Base-by-base conservation (phyloP, 768 basidiomycete species). In the Hygrophorus pudorinus region DNA sequence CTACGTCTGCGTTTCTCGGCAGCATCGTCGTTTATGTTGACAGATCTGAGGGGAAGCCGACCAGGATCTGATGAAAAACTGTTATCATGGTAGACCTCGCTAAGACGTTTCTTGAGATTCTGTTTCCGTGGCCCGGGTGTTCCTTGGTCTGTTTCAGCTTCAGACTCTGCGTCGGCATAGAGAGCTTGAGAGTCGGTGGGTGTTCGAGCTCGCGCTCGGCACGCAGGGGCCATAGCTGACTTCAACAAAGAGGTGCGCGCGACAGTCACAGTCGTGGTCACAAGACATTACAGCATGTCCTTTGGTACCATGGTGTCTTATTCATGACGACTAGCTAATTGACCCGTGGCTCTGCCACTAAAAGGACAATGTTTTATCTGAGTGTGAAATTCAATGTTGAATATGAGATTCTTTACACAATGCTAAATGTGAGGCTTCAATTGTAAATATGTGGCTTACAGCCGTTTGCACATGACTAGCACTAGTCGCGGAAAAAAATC, bases 1-100 rank as follows among this genome's bases (percentile, higher is more conserved):
- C 90, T 66, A 44, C 90, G 66, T 45, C 80, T 71, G 39, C 89
- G 75, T 59, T 89, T 90, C 68, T 93, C 90, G 0, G 88, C 88
- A 2, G 73, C 75, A 62, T 92, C 90, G 57, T 92, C 89, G 60
- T 92, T 93, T 61, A 67, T 72, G 48, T 71, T 80, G 53, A 71
- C 72, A 6, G 71, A 66, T 55, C 70, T 73, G 30, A 58, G 55
- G 35, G 67, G 65, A 24, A 57, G 57, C 4, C 65, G 63, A 33
- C 54, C 59, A 34, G 61, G 50, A 40, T 68, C 65, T 55, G 57
- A 53, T 24, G 54, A 59, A 52, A 66, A 64, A 51, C 62, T 66
- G 16, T 65, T 67, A 44, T 72, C 69, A 44, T 62, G 60, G 52
- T 74, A 65, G 28, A 60, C 66, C 48, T 85, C 83, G 61, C 80